A percentile compares a stretch with the other conserved stretches of the same genome.
Conservation (phyloP, 805 yeast species). For the Grigorovia humatica region DNA sequence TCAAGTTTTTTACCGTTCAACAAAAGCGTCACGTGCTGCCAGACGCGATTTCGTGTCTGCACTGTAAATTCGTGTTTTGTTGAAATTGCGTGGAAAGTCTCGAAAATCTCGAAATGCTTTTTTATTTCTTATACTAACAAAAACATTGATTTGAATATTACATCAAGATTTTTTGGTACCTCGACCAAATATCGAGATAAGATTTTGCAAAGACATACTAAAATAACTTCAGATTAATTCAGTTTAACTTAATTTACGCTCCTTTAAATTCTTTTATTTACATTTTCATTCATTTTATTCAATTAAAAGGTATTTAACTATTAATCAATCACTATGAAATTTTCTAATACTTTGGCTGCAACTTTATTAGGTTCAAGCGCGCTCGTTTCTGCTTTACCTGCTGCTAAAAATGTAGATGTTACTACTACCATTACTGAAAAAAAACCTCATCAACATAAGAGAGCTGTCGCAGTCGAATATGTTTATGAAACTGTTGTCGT, state of each 20-base stretch:
- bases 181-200: neutral
- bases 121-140: neutral
- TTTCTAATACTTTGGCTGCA: constrained; percentile 26
- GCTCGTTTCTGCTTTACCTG: constrained; percentile 22
- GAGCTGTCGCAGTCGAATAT: constrained; percentile 42
- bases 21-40: neutral
- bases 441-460: constrained; percentile 39
- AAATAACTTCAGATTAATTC: neutral
- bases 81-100: neutral
- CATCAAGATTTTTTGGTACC: neutral
- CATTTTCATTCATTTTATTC: neutral
- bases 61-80: neutral
- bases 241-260: neutral
- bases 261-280: neutral
- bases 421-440: constrained; percentile 22
- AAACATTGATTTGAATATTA: no score
- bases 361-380: constrained; percentile 26
- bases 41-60: neutral
- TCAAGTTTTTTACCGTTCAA: neutral
- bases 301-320: neutral
- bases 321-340: constrained; percentile 21
- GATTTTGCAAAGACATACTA: neutral
- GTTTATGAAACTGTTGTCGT: constrained; percentile 47
- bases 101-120: neutral
- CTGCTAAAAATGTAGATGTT: constrained; percentile 8